Percentiles rank a stretch among this genome's conserved stretches.
Conservation (phyloP, 352 stramenopile species). For the Phytopythium ostracodes region DNA sequence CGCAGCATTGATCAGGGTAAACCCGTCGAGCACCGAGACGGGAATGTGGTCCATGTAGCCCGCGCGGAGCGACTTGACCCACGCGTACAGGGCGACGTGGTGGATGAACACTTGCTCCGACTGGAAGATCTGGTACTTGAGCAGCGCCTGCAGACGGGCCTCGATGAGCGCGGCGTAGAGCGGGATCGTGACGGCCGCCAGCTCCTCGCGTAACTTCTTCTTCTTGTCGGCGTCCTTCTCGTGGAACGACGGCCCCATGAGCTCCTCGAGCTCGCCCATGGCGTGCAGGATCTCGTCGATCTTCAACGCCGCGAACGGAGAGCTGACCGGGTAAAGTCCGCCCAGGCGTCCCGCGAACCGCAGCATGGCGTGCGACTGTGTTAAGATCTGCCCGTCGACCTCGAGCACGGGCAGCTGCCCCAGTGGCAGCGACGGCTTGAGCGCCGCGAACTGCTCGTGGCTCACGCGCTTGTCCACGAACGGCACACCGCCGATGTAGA, state of each 20-base stretch:
- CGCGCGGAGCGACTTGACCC: conserved; percentile 18
- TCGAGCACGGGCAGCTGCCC: conserved; percentile 46
- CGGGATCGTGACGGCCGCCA: conserved; percentile 23
- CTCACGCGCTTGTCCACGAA: conserved; percentile 56
- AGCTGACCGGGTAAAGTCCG: conserved; percentile 41
- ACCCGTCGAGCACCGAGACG: conserved; percentile 21
- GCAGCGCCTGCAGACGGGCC: conserved; percentile 25
- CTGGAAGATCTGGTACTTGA: conserved; percentile 27
- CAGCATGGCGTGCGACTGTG: conserved; percentile 60
- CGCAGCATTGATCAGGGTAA: conserved; percentile 19
- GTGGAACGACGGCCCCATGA: conserved; percentile 20
- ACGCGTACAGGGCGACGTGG: conserved; percentile 29
- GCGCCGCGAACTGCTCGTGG: conserved; percentile 22
- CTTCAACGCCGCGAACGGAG: conserved; percentile 32
- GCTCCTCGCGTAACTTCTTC: conserved; percentile 26
- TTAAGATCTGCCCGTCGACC: conserved; percentile 46
- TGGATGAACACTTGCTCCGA: conserved; percentile 26
- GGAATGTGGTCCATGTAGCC: conserved; percentile 39
- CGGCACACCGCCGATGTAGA: conserved; percentile 44
- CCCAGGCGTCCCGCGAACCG: conserved; percentile 61
- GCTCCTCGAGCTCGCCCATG: conserved; percentile 26
- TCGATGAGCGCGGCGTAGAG: conserved; percentile 24
- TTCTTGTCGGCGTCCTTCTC: conserved; percentile 35
- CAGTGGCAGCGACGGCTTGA: conserved; percentile 43
- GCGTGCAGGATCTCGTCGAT: conserved; percentile 52